Evolutionary conservation across 345 rosid genomes (phyloP), one percentile per base, ranked within the genome.

Genomic region (Litchi chinensis): DNA sequence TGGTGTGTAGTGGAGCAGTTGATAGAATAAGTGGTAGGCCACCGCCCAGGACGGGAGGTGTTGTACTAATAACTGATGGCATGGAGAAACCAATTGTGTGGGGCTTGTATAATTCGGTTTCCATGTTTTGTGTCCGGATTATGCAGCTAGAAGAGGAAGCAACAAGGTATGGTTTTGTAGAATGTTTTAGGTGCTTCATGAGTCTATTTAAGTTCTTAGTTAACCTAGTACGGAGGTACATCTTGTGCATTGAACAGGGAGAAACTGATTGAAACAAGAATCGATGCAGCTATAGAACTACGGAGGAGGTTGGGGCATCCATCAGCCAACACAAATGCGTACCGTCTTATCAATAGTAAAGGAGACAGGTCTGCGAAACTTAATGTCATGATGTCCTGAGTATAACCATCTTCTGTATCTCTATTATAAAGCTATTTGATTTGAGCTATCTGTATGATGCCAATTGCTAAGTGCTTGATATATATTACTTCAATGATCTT

Each of bases 121-220:
- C 99, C 64, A 92, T 92, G 99, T 93, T 91, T 80, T 86, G 92
- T 66, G 97, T 95, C 75, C 90, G 98, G 52, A 88, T 95, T 43
- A 95, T 93, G 99, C 99, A 95, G 86, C 93, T 92, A 46, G 96
- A 95, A 76, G 93, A 95, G 72, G 99, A 95, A 87, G 88, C 90
- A 60, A 66, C 83, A 37, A 88, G 93, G 95, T n/a, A n/a, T n/a
- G 13, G 50, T 4, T 43, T 67, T 32, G 11, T 15, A 41, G 28
- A 60, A 71, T 37, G 63, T 73, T 73, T 67, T 56, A 71, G 37
- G 46, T 48, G 50, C 41, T 68, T 59, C 24, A 10, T 57, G 19
- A 62, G 46, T 44, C 72, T 52, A n/a, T 48, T 81, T 46, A 43
- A 50, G 48, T 37, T 74, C 73, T 76, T 68, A 24, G 43, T n/a